Evolutionary conservation across 1,284 basidiomycete genomes (phyloP).

Genomic region (Xanthoconium separans): DNA sequence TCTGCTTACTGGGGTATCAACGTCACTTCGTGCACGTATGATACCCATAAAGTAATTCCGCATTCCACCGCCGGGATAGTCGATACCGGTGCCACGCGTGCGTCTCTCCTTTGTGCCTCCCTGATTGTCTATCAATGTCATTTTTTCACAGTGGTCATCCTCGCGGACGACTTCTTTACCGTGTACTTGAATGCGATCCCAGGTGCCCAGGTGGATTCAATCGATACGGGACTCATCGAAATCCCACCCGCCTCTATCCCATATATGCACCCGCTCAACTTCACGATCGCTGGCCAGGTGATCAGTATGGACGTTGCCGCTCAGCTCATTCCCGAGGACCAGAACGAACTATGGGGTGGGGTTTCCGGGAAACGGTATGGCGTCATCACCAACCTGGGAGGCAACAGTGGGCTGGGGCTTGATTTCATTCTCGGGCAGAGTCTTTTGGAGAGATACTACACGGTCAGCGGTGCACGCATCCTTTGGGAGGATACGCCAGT

Average conservation of each 20-base stretch:
- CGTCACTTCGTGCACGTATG: slow-evolving; percentile 19
- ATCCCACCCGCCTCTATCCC: slow-evolving; percentile 20
- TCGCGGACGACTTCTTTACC: slow-evolving; percentile 22
- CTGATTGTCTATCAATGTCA: not conserved
- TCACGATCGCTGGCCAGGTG: slow-evolving; percentile 11
- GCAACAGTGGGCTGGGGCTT: slow-evolving; percentile 14
- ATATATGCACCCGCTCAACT: slow-evolving; percentile 22
- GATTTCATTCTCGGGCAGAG: slow-evolving; percentile 29
- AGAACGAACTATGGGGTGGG: slow-evolving; percentile 20
- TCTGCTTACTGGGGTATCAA: slow-evolving; percentile 26
- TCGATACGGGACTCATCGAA: slow-evolving; percentile 14
- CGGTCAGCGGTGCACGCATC: not conserved
- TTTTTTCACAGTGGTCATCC: slow-evolving; percentile 16
- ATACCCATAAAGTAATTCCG: slow-evolving; percentile 11
- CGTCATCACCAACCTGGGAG: slow-evolving; percentile 9
- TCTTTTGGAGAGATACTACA: slow-evolving; percentile 33
- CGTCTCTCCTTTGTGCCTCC: not conserved
- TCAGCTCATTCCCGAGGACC: slow-evolving; percentile 22
- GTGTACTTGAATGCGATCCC: slow-evolving; percentile 22
- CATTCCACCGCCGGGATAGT: slow-evolving; percentile 18
- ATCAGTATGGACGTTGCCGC: slow-evolving; percentile 24
- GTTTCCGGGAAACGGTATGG: slow-evolving; percentile 21
- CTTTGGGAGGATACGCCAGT: not conserved
- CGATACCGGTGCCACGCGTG: slow-evolving; percentile 1
- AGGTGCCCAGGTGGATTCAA: slow-evolving; percentile 12